A percentile compares a stretch with the other conserved stretches of the same genome.
Evolutionary conservation across 1,139 yeast species (phyloP).

Genomic region (Arxiozyma slooffiae): DNA sequence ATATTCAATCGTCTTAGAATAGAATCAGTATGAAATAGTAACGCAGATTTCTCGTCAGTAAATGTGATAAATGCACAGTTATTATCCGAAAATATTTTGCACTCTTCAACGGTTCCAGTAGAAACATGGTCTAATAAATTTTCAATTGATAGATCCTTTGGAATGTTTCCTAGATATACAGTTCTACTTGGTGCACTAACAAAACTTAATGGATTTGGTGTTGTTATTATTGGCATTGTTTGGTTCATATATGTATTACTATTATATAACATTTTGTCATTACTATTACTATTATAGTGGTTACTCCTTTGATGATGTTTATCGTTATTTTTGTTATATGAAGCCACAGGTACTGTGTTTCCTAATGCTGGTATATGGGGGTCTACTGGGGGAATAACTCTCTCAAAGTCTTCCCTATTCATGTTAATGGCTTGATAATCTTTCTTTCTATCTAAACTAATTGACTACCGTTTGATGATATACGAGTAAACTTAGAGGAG

Average conservation of each 20-base stretch:
- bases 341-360: neutral
- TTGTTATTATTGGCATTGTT: slow-evolving; percentile 11
- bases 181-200: slow-evolving; percentile 65
- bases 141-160: slow-evolving; percentile 68
- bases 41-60: slow-evolving; percentile 43
- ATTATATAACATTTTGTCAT: slow-evolving; percentile 7
- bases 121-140: slow-evolving; percentile 83
- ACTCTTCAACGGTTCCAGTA: slow-evolving; percentile 80
- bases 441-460: neutral
- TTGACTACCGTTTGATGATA: neutral
- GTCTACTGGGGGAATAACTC: neutral
- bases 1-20: slow-evolving; percentile 41
- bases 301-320: slow-evolving; percentile 7
- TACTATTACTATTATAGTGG: slow-evolving; percentile 10
- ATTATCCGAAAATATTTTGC: slow-evolving; percentile 43
- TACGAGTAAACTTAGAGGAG: too few species aligned
- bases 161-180: slow-evolving; percentile 83
- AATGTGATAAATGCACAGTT: slow-evolving; percentile 46
- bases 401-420: neutral
- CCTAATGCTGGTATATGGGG: neutral
- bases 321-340: neutral
- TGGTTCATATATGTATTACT: slow-evolving; percentile 14
- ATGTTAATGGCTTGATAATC: neutral
- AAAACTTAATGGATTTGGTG: slow-evolving; percentile 26
- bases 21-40: slow-evolving; percentile 52